phyloP scores from a whole-genome alignment of 257 asterid species.

The Solanum infundibuliforme region DNA sequence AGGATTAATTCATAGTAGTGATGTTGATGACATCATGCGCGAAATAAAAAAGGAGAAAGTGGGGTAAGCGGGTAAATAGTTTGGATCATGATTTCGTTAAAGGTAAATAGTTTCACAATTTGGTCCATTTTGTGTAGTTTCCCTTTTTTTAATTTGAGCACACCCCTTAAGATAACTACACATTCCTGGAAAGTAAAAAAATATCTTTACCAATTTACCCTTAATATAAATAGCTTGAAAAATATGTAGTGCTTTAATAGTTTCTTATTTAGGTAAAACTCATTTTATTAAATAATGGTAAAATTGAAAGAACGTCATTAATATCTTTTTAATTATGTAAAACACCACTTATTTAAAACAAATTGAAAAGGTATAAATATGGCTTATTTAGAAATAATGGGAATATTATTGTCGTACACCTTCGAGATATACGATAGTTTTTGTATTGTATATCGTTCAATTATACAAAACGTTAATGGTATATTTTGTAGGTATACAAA shows the following conservation, averaged over 20 bases:
- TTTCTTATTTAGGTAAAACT: not conserved
- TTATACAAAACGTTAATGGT: not conserved
- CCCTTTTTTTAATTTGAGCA: not conserved
- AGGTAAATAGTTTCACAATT: not conserved
- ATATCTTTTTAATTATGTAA: not conserved
- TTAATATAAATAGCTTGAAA: not conserved
- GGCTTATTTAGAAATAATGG: not conserved
- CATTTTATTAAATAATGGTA: not conserved
- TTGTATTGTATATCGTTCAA: not conserved
- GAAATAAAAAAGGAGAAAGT: not conserved
- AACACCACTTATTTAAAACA: too few species aligned
- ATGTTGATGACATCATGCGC: not conserved
- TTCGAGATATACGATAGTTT: not conserved
- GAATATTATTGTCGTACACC: not conserved
- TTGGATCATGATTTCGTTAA: too few species aligned
- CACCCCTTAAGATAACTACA: not conserved
- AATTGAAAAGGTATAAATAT: not conserved
- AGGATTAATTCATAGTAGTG: too few species aligned
- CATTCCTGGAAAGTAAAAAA: not conserved
- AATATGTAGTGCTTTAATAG: not conserved
- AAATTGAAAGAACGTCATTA: fast-evolving
- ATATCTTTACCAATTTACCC: too few species aligned
- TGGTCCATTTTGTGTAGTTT: not conserved
- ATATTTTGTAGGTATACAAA: not conserved
- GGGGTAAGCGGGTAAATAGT: too few species aligned